A percentile compares a stretch with the other conserved stretches of the same genome.
Evolutionary conservation across 192 early-diverging fungal genomes (phyloP).

Genomic region (Backusella sp.): DNA sequence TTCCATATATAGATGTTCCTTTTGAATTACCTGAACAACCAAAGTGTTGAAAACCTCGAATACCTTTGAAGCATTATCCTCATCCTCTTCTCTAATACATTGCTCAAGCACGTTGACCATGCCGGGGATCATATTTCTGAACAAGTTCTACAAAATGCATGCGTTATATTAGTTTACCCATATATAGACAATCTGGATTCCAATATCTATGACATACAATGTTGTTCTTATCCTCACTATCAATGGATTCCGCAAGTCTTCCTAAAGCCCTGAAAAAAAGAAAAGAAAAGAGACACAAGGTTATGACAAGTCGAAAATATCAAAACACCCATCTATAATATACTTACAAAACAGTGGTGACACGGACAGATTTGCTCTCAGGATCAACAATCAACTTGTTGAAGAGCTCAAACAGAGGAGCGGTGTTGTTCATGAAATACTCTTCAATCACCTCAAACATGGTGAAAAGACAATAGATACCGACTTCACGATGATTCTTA

Average conservation of each 20-base stretch:
- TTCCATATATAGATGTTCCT: not conserved
- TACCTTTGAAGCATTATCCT: conserved; percentile 70
- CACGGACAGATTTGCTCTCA: conserved; percentile 76
- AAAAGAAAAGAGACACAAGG: not conserved
- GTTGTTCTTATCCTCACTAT: conserved; percentile 43
- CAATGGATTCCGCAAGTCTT: conserved; percentile 19
- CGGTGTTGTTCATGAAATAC: conserved; percentile 54
- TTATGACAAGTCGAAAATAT: not conserved
- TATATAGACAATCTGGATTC: conserved; percentile 38
- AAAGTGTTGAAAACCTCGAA: conserved; percentile 90
- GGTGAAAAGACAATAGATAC: conserved; percentile 80
- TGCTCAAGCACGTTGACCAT: conserved; percentile 86
- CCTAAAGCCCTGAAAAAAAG: not conserved
- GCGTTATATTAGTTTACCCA: not conserved
- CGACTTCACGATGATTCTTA: conserved; percentile 79
- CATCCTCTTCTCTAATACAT: conserved; percentile 69
- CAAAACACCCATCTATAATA: not conserved
- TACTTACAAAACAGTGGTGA: conserved; percentile 70
- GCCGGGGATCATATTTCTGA: conserved; percentile 68
- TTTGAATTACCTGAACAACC: conserved; percentile 53
- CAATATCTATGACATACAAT: conserved; percentile 48
- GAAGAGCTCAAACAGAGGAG: conserved; percentile 75
- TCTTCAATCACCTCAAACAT: conserved; percentile 87
- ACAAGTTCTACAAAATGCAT: conserved; percentile 43
- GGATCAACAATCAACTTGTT: conserved; percentile 72